These are phyloP conservation scores for Tothia fuscella DNA, from an alignment of 2,329 filamentous ascomycete species.

Conservation along the genomic window DNA sequence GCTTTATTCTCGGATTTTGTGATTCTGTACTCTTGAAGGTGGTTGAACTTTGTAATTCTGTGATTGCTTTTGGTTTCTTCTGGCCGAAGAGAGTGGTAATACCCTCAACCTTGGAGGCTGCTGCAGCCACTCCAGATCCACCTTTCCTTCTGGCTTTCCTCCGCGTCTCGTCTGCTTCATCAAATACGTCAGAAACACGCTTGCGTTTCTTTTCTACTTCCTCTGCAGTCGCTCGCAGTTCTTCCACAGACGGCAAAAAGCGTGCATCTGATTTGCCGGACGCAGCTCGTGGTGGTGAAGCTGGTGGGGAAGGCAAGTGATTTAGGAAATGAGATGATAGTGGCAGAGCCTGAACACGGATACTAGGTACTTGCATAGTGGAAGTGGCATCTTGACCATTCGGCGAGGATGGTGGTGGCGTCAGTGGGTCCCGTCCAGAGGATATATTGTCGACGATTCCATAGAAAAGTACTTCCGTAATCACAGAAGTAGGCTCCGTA, in stretches of 20 bases:
- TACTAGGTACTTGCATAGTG: conserved; percentile 14
- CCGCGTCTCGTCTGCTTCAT: conserved; percentile 33
- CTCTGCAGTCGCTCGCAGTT: conserved; percentile 16
- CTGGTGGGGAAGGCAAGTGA: conserved; percentile 17
- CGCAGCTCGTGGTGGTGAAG: neutral
- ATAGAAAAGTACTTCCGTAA: conserved; percentile 37
- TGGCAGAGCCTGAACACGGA: conserved; percentile 29
- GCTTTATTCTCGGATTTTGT: conserved; percentile 10
- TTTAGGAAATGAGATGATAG: conserved; percentile 31
- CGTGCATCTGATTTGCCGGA: conserved; percentile 13
- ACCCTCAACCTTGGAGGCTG: conserved; percentile 24
- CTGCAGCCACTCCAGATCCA: conserved; percentile 31
- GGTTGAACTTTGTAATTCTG: no score
- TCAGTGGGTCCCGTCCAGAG: conserved; percentile 16
- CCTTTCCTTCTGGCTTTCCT: conserved; percentile 30
- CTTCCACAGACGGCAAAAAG: conserved; percentile 20
- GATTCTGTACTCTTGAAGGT: no score
- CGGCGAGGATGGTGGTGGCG: conserved; percentile 23
- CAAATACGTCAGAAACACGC: conserved; percentile 31
- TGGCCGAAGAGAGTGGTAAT: conserved; percentile 17
- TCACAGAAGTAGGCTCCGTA: no score
- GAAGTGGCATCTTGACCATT: no score
- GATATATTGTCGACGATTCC: conserved; percentile 20
- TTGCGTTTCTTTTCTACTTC: conserved; percentile 27
- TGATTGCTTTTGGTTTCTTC: conserved; percentile 21